phyloP scores from a whole-genome alignment of 2,329 filamentous ascomycete genomes.

The Aureobasidium vineae region DNA sequence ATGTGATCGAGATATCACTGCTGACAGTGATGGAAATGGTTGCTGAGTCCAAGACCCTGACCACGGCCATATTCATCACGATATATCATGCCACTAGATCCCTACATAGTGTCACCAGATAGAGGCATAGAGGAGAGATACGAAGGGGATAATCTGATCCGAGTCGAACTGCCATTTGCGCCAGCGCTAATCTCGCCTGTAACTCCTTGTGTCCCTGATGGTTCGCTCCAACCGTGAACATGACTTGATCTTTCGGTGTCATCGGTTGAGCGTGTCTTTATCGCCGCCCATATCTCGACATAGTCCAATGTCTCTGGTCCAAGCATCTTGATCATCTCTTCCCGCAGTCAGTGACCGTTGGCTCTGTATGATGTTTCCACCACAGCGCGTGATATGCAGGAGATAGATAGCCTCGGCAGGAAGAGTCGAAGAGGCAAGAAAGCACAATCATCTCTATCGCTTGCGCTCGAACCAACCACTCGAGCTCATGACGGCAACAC shows the following conservation, averaged over 20 bases:
- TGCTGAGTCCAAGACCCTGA: not conserved
- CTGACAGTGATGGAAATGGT: not conserved
- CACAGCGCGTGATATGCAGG: not conserved
- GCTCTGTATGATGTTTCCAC: not conserved
- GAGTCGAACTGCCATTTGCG: not conserved
- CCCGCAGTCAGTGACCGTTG: no score
- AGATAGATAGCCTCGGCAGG: not conserved
- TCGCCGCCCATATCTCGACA: not conserved
- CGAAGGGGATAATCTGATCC: not conserved
- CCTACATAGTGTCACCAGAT: not conserved
- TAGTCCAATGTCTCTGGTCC: not conserved
- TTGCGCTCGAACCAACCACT: slow-evolving; percentile 90
- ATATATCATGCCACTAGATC: not conserved
- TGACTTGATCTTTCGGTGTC: not conserved
- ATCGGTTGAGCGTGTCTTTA: not conserved
- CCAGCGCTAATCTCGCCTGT: slow-evolving; percentile 1
- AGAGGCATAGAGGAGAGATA: not conserved
- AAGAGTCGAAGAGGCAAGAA: not conserved
- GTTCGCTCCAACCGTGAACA: not conserved
- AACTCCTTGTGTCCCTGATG: not conserved
- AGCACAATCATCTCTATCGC: slow-evolving; percentile 51
- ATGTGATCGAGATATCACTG: not conserved
- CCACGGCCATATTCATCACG: not conserved
- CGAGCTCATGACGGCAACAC: slow-evolving; percentile 83
- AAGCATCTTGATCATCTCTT: not conserved